Evolutionary conservation across 2,329 filamentous ascomycete genomes (phyloP).

Genomic region (Arthrobotrys musiformis): DNA sequence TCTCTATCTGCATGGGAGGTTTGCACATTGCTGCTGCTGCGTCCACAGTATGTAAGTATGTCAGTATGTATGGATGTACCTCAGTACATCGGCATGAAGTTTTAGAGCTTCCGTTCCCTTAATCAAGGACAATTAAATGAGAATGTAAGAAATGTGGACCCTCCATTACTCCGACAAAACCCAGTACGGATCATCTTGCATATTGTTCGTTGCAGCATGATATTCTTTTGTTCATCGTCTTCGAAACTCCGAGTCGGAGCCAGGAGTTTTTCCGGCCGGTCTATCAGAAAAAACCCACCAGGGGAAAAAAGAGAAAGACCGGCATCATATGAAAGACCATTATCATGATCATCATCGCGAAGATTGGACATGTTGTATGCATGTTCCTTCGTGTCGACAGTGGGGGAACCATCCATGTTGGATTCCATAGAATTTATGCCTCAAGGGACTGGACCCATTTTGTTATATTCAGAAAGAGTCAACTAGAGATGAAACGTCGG

Average conservation of each 20-base stretch:
- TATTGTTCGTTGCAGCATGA: background rate
- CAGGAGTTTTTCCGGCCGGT: constrained; percentile 38
- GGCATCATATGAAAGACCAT: background rate
- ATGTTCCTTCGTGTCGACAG: background rate
- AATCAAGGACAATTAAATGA: constrained; percentile 35
- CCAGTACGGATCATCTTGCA: constrained; percentile 7
- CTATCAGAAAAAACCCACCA: background rate
- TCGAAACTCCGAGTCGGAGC: constrained; percentile 18
- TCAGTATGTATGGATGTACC: background rate
- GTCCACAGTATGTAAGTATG: background rate
- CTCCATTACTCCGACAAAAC: constrained; percentile 12
- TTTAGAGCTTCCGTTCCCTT: constrained; percentile 1
- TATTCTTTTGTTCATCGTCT: background rate
- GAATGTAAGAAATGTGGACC: constrained; percentile 33
- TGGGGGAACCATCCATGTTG: constrained; percentile 53
- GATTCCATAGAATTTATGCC: constrained; percentile 41
- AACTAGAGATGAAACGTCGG: constrained; percentile 49
- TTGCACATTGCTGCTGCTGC: background rate
- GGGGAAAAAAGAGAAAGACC: background rate
- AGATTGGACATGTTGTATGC: background rate
- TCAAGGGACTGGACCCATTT: constrained; percentile 19
- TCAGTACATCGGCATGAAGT: constrained; percentile 19
- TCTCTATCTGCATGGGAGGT: background rate
- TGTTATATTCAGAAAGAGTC: constrained; percentile 38
- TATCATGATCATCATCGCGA: background rate